Evolutionary conservation across 2,329 filamentous ascomycete species (phyloP).

Genomic region (Ascocoryne sarcoides): DNA sequence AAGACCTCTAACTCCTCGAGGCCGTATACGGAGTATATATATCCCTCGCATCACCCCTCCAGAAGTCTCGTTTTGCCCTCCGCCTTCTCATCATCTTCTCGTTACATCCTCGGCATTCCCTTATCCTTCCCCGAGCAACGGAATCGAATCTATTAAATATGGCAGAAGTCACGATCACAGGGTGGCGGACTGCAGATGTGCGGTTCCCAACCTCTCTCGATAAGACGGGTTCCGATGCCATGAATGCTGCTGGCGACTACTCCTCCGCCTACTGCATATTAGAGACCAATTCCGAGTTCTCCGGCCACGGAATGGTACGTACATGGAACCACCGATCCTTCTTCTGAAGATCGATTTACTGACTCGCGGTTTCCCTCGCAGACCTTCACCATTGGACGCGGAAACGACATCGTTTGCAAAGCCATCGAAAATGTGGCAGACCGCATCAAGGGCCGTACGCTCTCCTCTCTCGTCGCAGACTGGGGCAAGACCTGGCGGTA

Average conservation of each 20-base stretch:
- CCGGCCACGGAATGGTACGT: slow-evolving; percentile 69
- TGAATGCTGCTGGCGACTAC: slow-evolving; percentile 92
- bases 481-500: slow-evolving; percentile 88
- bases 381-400: slow-evolving; percentile 77
- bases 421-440: slow-evolving; percentile 73
- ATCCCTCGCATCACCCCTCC: too few species aligned
- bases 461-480: slow-evolving; percentile 67
- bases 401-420: slow-evolving; percentile 85
- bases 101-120: too few species aligned
- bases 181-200: slow-evolving; percentile 64
- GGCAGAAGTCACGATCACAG: slow-evolving; percentile 60
- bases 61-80: too few species aligned
- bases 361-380: slow-evolving; percentile 26
- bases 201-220: slow-evolving; percentile 86
- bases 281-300: slow-evolving; percentile 62
- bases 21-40: too few species aligned
- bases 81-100: too few species aligned
- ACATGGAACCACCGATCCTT: neutral
- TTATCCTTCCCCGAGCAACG: too few species aligned
- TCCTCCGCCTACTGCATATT: slow-evolving; percentile 92
- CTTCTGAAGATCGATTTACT: neutral
- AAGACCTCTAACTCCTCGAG: neutral
- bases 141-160: slow-evolving; percentile 32
- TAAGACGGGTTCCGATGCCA: slow-evolving; percentile 93
- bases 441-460: slow-evolving; percentile 64